Base-by-base conservation (phyloP, 805 yeast species). In the Myxozyma geophila region DNA sequence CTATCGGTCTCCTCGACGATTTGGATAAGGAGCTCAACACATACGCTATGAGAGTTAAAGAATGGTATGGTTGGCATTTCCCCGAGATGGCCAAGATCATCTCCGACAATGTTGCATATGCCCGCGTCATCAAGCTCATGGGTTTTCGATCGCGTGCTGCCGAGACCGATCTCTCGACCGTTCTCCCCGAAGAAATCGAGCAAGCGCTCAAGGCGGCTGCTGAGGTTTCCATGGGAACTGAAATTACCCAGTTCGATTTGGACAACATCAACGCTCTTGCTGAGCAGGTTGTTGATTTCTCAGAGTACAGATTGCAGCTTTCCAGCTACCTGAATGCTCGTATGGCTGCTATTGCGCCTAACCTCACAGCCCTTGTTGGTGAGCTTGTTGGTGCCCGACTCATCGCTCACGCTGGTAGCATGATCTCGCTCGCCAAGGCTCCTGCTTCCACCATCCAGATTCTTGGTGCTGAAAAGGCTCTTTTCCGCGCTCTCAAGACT, bases 21-120 rank as follows among this genome's bases (percentile, higher is more conserved):
- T 84, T 95, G 73, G 99, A 95, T 82, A 95, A 95, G 81, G 99
- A 95, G 79, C 85, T 95, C 73, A 95, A 95, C 82, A 95, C 98
- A 58, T 95, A 93, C 74, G 97, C 98, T 71, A 95, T 95, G 99
- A 87, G 99, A 82, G 86, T 93, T 80, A 95, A 93, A 82, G 99
- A 95, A 81, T 95, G 99, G 99, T 95, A 95, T 81, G 99, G 99
- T 70, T 95, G 99, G 99, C 99, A 95, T 80, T 95, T 95, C 87
- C 99, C 99, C 46, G 99, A 95, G 80, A 86, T 95, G 86, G 97
- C 98, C 74, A 95, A 95, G 84, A 91, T 93, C 77, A 89, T 95
- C 72, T 87, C 88, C 71, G 99, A 93, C 80, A 92, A 97, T 70
- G 93, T 90, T 72, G 98, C 98, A 53, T 93, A 87, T 78, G 98